A percentile compares a stretch with the other conserved stretches of the same genome.
Conservation (phyloP, 1,284 basidiomycete species). For the Termitomyces sp. region DNA sequence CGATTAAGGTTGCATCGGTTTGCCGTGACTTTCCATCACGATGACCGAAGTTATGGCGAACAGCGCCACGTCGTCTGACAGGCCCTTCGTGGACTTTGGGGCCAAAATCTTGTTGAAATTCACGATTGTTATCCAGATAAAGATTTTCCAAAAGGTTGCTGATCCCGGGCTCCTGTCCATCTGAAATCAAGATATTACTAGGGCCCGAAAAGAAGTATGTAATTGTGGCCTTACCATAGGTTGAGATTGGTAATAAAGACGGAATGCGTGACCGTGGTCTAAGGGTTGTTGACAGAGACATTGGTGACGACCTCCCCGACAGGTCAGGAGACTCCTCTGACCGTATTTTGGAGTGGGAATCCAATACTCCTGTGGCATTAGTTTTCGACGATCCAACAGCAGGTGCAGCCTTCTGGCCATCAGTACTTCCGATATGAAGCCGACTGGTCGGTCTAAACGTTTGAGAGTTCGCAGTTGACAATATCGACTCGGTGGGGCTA, state of each 20-base stretch:
- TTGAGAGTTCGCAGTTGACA: slow-evolving; percentile 63
- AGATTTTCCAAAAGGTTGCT: slow-evolving; percentile 82
- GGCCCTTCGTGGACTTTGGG: slow-evolving; percentile 79
- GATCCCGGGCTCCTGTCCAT: slow-evolving; percentile 84
- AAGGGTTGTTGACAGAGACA: slow-evolving; percentile 51
- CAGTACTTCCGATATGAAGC: slow-evolving; percentile 60
- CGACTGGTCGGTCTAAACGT: slow-evolving; percentile 55
- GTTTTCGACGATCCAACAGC: slow-evolving; percentile 76
- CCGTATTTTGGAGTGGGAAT: slow-evolving; percentile 59
- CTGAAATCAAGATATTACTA: slow-evolving; percentile 33
- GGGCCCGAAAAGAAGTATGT: not conserved
- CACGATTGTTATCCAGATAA: slow-evolving; percentile 82
- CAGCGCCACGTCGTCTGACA: slow-evolving; percentile 65
- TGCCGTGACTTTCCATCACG: slow-evolving; percentile 54
- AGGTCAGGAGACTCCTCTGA: slow-evolving; percentile 59
- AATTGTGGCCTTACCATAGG: slow-evolving; percentile 53
- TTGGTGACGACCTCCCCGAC: slow-evolving; percentile 68
- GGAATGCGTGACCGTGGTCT: slow-evolving; percentile 41
- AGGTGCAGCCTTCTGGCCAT: slow-evolving; percentile 78
- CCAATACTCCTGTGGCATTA: slow-evolving; percentile 72
- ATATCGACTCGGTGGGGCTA: slow-evolving; percentile 70
- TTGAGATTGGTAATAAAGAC: slow-evolving; percentile 56
- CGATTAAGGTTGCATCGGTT: slow-evolving; percentile 74
- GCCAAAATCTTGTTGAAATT: slow-evolving; percentile 85
- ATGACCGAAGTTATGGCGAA: slow-evolving; percentile 57